Percentiles rank a stretch among this genome's conserved stretches.
Evolutionary conservation across 306 rosid species (phyloP).

Genomic region (Glycine latifolia): DNA sequence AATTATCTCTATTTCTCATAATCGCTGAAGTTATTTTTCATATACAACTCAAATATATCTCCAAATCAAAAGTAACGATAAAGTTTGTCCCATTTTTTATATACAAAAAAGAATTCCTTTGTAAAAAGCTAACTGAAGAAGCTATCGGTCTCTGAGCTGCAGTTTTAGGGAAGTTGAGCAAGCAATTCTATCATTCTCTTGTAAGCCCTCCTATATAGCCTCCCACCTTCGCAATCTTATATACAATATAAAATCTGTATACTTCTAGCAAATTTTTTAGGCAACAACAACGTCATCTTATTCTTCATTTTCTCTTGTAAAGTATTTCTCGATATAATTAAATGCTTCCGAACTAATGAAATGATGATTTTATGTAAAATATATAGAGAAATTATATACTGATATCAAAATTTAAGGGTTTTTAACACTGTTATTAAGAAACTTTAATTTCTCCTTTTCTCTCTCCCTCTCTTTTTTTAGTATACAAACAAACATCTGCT

Average conservation of each 20-base stretch:
- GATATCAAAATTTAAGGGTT: not conserved
- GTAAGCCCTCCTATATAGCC: too few relatives aligned
- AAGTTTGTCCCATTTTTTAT: not conserved
- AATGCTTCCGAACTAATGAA: not conserved
- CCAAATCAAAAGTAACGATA: not conserved
- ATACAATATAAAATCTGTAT: not conserved
- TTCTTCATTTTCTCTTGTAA: not conserved
- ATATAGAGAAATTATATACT: not conserved
- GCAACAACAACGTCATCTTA: not conserved
- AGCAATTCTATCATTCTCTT: constrained; percentile 30
- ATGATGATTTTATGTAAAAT: not conserved
- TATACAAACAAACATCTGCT: not conserved
- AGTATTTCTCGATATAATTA: not conserved
- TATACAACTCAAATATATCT: not conserved
- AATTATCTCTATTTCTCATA: not conserved
- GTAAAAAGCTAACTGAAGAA: not conserved
- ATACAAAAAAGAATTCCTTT: not conserved
- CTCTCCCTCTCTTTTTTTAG: not conserved
- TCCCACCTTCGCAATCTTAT: not conserved
- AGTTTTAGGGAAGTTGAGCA: constrained; percentile 16
- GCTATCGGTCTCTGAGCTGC: not conserved
- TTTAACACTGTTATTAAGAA: not conserved
- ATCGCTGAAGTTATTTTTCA: not conserved
- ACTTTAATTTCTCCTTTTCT: not conserved
- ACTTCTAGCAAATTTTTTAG: not conserved